Percentiles rank a stretch among this genome's conserved stretches.
phyloP scores from a whole-genome alignment of 1,284 basidiomycete genomes.

The Somion occarium region DNA sequence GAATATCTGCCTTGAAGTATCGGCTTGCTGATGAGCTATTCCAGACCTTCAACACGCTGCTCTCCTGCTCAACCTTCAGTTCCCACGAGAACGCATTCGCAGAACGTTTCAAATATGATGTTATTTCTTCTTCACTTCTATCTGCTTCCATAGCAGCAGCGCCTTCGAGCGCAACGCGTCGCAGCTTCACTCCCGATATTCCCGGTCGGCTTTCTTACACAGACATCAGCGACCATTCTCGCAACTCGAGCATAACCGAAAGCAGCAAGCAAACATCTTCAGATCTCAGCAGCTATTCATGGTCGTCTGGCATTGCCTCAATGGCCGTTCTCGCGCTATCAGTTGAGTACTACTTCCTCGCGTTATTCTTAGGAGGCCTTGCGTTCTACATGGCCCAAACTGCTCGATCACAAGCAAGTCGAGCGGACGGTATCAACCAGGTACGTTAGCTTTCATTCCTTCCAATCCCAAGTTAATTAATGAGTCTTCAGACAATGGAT shows the following conservation, averaged over 20 bases:
- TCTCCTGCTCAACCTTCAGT: slow-evolving; percentile 18
- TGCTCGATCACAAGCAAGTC: slow-evolving; percentile 32
- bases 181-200: slow-evolving; percentile 22
- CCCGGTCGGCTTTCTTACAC: slow-evolving; percentile 18
- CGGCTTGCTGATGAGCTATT: not conserved
- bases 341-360: slow-evolving; percentile 42
- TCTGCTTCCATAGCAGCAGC: slow-evolving; percentile 39
- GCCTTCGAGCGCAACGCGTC: slow-evolving; percentile 18
- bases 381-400: slow-evolving; percentile 38
- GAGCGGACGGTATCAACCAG: slow-evolving; percentile 44
- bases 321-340: slow-evolving; percentile 40
- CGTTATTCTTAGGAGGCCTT: slow-evolving; percentile 36
- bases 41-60: slow-evolving; percentile 30
- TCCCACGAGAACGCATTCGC: slow-evolving; percentile 41
- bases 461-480: too few relatives aligned
- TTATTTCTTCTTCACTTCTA: slow-evolving; percentile 78
- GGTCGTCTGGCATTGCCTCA: slow-evolving; percentile 19
- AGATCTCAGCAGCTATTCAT: slow-evolving; percentile 9
- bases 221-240: slow-evolving; percentile 9
- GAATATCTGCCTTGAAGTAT: not conserved
- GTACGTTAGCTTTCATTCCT: slow-evolving; percentile 35
- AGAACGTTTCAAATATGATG: slow-evolving; percentile 79
- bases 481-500: slow-evolving; percentile 45
- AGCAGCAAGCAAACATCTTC: slow-evolving; percentile 1
- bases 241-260: slow-evolving; percentile 8